A percentile compares a stretch with the other conserved stretches of the same genome.
Conservation (phyloP, 768 basidiomycete genomes). For the Suillus decipiens region DNA sequence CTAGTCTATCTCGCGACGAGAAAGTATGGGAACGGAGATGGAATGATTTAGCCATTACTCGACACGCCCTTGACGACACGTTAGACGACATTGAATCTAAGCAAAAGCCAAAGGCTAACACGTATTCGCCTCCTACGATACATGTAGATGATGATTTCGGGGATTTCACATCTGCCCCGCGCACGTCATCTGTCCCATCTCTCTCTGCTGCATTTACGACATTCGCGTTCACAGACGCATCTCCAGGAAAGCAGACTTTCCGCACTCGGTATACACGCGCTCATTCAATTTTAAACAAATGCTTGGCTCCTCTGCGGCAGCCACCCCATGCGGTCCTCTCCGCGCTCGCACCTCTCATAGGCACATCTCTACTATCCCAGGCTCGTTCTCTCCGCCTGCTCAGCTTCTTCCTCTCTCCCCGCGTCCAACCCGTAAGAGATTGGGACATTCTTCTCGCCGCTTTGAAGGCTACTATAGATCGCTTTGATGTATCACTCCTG, state of each 20-base stretch:
- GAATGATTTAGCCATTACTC: slow-evolving; percentile 56
- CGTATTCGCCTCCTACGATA: slow-evolving; percentile 60
- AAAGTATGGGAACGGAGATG: slow-evolving; percentile 78
- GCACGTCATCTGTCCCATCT: slow-evolving; percentile 16
- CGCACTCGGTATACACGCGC: slow-evolving; percentile 66
- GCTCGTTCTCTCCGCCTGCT: slow-evolving; percentile 74
- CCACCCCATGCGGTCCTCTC: slow-evolving; percentile 68
- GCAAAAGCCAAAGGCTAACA: slow-evolving; percentile 27
- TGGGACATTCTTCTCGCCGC: slow-evolving; percentile 65
- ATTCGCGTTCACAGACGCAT: slow-evolving; percentile 16
- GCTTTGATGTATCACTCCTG: slow-evolving; percentile 86
- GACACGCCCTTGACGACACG: slow-evolving; percentile 43
- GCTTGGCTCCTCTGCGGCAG: slow-evolving; percentile 57
- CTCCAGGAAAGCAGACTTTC: slow-evolving; percentile 34
- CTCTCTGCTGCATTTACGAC: slow-evolving; percentile 20
- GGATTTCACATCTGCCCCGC: slow-evolving; percentile 64
- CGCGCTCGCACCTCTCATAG: slow-evolving; percentile 34
- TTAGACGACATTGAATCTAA: slow-evolving; percentile 63
- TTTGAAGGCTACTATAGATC: slow-evolving; percentile 77
- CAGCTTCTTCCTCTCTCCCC: slow-evolving; percentile 68
- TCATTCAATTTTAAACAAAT: slow-evolving; percentile 61
- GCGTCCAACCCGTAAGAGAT: slow-evolving; percentile 67
- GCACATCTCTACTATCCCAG: slow-evolving; percentile 49
- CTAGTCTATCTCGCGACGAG: slow-evolving; percentile 68
- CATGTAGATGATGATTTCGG: slow-evolving; percentile 74